Conservation (phyloP, 345 rosid species). For the Gynandropsis gynandra region DNA sequence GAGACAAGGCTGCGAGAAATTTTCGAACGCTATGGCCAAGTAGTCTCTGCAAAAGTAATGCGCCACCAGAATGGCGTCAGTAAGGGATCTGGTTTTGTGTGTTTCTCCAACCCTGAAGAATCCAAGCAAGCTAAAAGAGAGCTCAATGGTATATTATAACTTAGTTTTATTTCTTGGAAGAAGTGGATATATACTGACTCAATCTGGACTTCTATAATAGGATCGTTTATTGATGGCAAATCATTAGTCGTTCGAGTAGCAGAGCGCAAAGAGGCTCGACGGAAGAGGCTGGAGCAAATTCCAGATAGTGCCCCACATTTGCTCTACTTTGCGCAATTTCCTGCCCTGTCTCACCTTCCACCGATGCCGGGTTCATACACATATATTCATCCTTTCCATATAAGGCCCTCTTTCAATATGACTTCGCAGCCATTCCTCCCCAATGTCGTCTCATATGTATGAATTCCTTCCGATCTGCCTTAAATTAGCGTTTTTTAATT, state of each 20-base stretch:
- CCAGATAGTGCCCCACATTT: slow-evolving; percentile 6
- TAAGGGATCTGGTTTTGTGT: slow-evolving; percentile 58
- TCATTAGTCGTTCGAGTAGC: slow-evolving; percentile 54
- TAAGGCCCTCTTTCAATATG: slow-evolving; percentile 25
- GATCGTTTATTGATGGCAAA: slow-evolving; percentile 35
- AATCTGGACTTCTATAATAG: slow-evolving; percentile 27
- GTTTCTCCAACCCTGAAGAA: slow-evolving; percentile 50
- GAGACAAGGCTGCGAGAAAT: slow-evolving; percentile 32
- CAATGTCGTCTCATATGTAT: slow-evolving; percentile 25
- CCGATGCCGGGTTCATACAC: background rate
- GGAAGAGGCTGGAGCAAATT: slow-evolving; percentile 26
- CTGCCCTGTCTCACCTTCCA: slow-evolving; percentile 4
- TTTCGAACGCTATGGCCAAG: slow-evolving; percentile 39
- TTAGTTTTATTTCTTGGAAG: too few species aligned
- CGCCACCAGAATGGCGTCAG: slow-evolving; percentile 33
- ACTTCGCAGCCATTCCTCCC: slow-evolving; percentile 8
- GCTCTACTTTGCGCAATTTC: slow-evolving; percentile 21
- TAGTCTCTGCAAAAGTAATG: slow-evolving; percentile 51
- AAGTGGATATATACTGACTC: slow-evolving; percentile 10
- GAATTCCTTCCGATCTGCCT: slow-evolving; percentile 14
- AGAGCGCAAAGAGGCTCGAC: slow-evolving; percentile 43
- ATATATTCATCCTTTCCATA: slow-evolving; percentile 23
- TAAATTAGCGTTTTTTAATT: background rate
- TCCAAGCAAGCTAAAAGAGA: slow-evolving; percentile 43
- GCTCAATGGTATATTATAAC: slow-evolving; percentile 44